These are phyloP conservation scores for Podospora conica DNA, from an alignment of 495 filamentous ascomycete species.

Conservation along the genomic window DNA sequence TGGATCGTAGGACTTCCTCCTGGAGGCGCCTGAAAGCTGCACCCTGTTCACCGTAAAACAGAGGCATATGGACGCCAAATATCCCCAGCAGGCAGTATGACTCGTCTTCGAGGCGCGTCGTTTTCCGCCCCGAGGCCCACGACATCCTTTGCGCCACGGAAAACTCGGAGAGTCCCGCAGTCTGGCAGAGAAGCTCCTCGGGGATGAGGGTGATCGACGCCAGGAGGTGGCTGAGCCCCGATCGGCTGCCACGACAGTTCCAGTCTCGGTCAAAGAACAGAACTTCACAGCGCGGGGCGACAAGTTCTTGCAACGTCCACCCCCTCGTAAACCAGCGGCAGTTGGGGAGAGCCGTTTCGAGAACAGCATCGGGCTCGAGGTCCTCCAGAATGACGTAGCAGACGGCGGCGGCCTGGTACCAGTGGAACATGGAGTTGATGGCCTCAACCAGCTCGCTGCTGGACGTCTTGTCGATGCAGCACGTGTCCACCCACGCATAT, in stretches of 20 bases:
- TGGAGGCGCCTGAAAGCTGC: constrained; percentile 21
- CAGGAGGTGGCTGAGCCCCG: not conserved
- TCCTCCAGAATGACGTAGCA: constrained; percentile 1
- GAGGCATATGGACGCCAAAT: constrained; percentile 22
- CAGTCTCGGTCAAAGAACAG: not conserved
- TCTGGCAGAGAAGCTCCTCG: not conserved
- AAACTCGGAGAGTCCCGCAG: not conserved
- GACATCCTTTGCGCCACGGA: constrained; percentile 11
- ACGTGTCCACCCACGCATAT: constrained; percentile 1
- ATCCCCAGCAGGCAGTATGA: constrained; percentile 20
- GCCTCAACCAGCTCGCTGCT: not conserved
- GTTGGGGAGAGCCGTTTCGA: not conserved
- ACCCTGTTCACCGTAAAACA: constrained; percentile 21
- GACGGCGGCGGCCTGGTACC: not conserved
- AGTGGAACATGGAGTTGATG: constrained; percentile 6
- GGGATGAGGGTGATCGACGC: not conserved
- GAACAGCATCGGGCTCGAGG: not conserved
- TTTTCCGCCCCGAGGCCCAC: constrained; percentile 13
- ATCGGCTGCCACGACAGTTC: not conserved
- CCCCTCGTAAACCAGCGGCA: constrained; percentile 4
- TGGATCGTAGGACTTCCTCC: constrained; percentile 17
- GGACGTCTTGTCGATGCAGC: constrained; percentile 4
- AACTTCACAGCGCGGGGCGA: not conserved
- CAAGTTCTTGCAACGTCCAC: constrained; percentile 3
- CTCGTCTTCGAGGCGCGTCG: constrained; percentile 13